Conservation (phyloP, 176 grass and related monocot genomes). For the Oryza australiensis region DNA sequence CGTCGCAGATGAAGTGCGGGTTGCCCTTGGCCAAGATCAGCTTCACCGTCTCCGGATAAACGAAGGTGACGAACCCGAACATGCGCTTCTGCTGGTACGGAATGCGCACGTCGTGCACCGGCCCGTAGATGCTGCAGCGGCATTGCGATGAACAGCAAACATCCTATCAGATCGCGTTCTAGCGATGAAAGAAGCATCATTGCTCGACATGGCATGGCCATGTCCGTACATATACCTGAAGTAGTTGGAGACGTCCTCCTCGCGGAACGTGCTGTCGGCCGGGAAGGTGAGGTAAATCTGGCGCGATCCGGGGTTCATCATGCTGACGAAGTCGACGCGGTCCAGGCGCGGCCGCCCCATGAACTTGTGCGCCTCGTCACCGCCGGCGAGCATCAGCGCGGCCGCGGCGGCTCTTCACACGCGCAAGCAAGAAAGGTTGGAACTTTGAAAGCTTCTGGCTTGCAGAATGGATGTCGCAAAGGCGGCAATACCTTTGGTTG, state of each 20-base stretch:
- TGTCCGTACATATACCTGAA: slow-evolving; percentile 54
- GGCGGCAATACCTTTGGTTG: slow-evolving; percentile 48
- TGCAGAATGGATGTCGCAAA: background rate
- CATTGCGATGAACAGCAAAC: slow-evolving; percentile 13
- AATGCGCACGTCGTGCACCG: background rate
- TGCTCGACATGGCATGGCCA: background rate
- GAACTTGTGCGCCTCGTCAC: slow-evolving; percentile 74
- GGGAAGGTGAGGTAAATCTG: slow-evolving; percentile 90
- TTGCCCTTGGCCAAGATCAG: slow-evolving; percentile 93
- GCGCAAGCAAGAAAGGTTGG: slow-evolving; percentile 13
- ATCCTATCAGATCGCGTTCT: background rate
- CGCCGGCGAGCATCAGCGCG: slow-evolving; percentile 61
- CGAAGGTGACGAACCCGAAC: background rate
- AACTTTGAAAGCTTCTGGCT: slow-evolving; percentile 7
- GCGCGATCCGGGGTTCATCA: slow-evolving; percentile 66
- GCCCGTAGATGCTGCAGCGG: slow-evolving; percentile 2
- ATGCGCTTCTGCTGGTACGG: background rate
- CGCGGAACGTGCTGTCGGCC: slow-evolving; percentile 77
- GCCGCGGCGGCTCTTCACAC: slow-evolving; percentile 56
- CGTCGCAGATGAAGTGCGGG: slow-evolving; percentile 95
- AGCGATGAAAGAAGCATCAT: slow-evolving; percentile 18
- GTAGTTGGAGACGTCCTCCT: slow-evolving; percentile 88
- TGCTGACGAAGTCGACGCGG: slow-evolving; percentile 57
- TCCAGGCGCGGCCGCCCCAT: slow-evolving; percentile 59
- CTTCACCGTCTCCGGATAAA: slow-evolving; percentile 86